phyloP scores from a whole-genome alignment of 495 filamentous ascomycete species.

The Rusavskia elegans region DNA sequence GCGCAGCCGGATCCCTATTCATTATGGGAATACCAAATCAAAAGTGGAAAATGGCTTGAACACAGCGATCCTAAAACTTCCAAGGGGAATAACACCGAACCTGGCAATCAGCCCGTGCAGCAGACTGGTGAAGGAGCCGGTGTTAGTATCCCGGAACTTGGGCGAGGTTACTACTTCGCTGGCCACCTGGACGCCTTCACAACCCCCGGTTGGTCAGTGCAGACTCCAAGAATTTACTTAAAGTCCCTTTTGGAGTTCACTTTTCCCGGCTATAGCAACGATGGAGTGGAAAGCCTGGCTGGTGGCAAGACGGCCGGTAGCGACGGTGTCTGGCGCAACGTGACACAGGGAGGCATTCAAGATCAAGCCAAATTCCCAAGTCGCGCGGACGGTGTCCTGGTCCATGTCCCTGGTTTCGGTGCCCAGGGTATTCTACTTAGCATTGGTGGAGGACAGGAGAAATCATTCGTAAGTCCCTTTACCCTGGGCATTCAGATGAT shows the following conservation, averaged over 20 bases:
- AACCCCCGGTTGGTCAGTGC: conserved; percentile 50
- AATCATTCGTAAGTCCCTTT: conserved; percentile 32
- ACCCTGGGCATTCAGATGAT: background rate
- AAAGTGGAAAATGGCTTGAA: conserved; percentile 41
- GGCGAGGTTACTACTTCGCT: conserved; percentile 59
- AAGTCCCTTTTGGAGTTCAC: conserved; percentile 64
- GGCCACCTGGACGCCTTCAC: conserved; percentile 55
- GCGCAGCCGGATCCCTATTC: conserved; percentile 35
- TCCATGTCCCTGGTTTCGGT: conserved; percentile 61
- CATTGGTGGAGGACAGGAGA: conserved; percentile 48
- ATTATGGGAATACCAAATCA: conserved; percentile 52
- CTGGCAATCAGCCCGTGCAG: conserved; percentile 35
- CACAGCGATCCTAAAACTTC: conserved; percentile 37
- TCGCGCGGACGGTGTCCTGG: conserved; percentile 52
- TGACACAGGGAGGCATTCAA: conserved; percentile 54
- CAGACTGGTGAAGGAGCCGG: conserved; percentile 57
- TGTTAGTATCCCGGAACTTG: conserved; percentile 47
- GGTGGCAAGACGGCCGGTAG: conserved; percentile 31
- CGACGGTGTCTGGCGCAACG: conserved; percentile 48
- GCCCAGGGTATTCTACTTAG: conserved; percentile 51
- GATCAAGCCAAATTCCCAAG: conserved; percentile 46
- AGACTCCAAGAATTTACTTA: conserved; percentile 45
- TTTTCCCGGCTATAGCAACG: conserved; percentile 46
- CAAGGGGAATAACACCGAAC: conserved; percentile 38
- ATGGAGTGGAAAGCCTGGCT: conserved; percentile 33